phyloP scores from a whole-genome alignment of 2,329 filamentous ascomycete genomes.

The Huntiella moniliformis region DNA sequence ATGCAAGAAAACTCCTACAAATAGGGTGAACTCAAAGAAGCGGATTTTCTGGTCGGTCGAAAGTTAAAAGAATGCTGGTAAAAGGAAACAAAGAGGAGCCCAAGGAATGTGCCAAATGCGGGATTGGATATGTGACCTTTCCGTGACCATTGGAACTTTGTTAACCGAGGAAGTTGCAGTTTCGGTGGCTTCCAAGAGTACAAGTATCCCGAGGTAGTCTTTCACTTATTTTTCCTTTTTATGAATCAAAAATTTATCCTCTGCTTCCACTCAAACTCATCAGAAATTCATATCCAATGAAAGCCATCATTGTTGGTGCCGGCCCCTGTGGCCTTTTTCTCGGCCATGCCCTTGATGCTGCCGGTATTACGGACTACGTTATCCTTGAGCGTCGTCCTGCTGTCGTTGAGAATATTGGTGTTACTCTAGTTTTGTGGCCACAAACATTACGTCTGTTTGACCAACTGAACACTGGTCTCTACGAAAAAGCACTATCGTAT shows the following conservation, averaged over 20 bases:
- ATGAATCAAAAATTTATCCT: background rate
- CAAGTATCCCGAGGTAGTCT: too few relatives aligned
- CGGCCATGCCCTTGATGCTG: constrained; percentile 17
- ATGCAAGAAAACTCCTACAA: too few relatives aligned
- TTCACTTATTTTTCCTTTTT: background rate
- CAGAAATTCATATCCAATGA: constrained; percentile 2
- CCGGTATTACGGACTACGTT: constrained; percentile 18
- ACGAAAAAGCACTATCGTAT: constrained; percentile 13
- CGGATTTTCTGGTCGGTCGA: too few relatives aligned
- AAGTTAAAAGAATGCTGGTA: too few relatives aligned
- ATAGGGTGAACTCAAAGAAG: too few relatives aligned
- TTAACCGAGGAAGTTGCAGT: too few relatives aligned
- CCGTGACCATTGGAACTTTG: too few relatives aligned
- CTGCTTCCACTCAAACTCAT: background rate
- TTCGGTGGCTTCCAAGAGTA: too few relatives aligned
- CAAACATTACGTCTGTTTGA: constrained; percentile 16
- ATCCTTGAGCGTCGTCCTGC: constrained; percentile 16
- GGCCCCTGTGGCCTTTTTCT: constrained; percentile 21
- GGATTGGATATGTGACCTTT: too few relatives aligned
- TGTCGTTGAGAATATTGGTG: constrained; percentile 14
- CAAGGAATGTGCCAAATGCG: too few relatives aligned
- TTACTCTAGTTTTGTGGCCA: constrained; percentile 15
- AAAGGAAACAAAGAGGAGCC: too few relatives aligned
- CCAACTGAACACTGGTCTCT: constrained; percentile 15
- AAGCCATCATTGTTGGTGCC: constrained; percentile 18